These are phyloP conservation scores for Lipomyces yarrowii DNA, from an alignment of 1,139 yeast genomes.

Conservation along the genomic window DNA sequence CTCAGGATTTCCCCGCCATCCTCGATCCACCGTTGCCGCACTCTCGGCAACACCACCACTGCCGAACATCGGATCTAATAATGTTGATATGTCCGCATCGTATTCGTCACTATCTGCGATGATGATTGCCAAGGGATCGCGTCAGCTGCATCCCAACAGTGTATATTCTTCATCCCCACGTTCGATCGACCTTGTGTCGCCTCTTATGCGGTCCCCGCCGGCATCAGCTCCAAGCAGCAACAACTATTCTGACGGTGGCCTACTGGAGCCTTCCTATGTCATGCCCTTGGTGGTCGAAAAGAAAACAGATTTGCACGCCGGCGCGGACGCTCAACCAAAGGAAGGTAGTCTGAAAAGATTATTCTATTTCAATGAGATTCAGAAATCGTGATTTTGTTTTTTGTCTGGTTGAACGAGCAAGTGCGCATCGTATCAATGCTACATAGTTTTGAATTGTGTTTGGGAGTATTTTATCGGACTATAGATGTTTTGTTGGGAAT, in stretches of 20 bases:
- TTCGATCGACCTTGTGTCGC: slow-evolving; percentile 16
- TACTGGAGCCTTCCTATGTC: slow-evolving; percentile 11
- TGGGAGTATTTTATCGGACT: background rate
- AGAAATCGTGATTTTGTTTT: background rate
- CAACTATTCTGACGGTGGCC: background rate
- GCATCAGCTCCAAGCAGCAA: background rate
- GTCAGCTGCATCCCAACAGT: slow-evolving; percentile 16
- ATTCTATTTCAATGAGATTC: slow-evolving; percentile 17
- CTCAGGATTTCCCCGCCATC: background rate
- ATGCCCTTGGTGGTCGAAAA: slow-evolving; percentile 19
- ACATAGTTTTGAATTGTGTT: background rate
- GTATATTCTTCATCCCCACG: slow-evolving; percentile 23
- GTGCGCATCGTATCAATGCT: background rate
- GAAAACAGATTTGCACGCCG: background rate
- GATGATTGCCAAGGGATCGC: slow-evolving; percentile 13
- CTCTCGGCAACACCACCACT: background rate
- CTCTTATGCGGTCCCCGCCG: slow-evolving; percentile 9
- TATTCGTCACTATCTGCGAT: slow-evolving; percentile 4
- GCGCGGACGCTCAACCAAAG: background rate
- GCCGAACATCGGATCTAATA: background rate
- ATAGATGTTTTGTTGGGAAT: background rate
- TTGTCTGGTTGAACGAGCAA: background rate
- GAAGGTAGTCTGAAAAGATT: slow-evolving; percentile 18
- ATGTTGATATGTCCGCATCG: background rate
- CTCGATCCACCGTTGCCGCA: background rate